Evolutionary conservation across 2,329 filamentous ascomycete genomes (phyloP), one percentile per base, ranked within the genome.

Genomic region (Fusarium paranaense): DNA sequence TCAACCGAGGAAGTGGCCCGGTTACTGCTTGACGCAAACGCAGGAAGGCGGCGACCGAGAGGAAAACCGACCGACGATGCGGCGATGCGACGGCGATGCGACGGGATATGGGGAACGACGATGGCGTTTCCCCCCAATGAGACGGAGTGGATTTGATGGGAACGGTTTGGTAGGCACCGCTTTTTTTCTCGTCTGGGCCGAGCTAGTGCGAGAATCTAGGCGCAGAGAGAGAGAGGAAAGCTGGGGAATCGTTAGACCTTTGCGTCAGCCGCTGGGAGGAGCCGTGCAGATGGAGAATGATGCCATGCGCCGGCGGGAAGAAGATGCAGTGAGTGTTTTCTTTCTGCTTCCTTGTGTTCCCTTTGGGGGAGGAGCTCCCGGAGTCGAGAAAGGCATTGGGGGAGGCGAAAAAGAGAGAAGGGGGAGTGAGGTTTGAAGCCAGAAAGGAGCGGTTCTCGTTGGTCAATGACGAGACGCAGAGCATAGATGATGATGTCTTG

Each of bases 1-100:
- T 71, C 67, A 76, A 73, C 77, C 77, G 77, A 78, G 77, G 75
- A 77, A 75, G 75, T 78, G 62, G 62, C 76, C 77, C 77, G 76
- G 76, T 64, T 73, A 62, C 57, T 64, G 37, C 32, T 67, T 63
- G 66, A 73, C 64, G 42, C 32, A 50, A 59, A 73, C 64, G 42
- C 32, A 50, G 62, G 59, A 47, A 60, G 70, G 75, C 76, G 76
- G 74, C 74, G 76, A 72, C 76, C 76, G 76, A 78, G 75, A 72
- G 71, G 68, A 73, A 76, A 69, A 37, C 38, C 67, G 64, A 76
- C 74, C 74, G 74, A 73, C 69, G 70, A 77, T 73, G 74, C 72
- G 72, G 73, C 73, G 73, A 65, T 69, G 70, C 50, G 62, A 66
- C 42, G 56, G 47, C 35, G 64, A 56, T 57, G 60, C 61, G 42